These are phyloP conservation scores for Saccharomyces hybrid DNA, from an alignment of 1,139 yeast genomes.

Conservation along the genomic window DNA sequence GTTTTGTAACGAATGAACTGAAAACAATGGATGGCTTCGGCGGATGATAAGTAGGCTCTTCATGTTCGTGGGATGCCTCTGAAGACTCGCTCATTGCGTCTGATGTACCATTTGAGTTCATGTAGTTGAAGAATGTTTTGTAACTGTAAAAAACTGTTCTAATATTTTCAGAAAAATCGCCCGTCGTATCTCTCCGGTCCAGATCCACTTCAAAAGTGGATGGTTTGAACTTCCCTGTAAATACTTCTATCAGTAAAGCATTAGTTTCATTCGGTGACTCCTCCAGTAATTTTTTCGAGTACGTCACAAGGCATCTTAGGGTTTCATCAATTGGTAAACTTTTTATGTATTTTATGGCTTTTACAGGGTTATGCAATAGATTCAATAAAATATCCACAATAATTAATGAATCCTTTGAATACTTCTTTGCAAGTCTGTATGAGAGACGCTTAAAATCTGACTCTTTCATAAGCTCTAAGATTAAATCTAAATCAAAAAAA, in stretches of 20 bases:
- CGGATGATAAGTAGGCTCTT: conserved; percentile 74
- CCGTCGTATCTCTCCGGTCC: conserved; percentile 4
- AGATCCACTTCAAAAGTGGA: conserved; percentile 12
- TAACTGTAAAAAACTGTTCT: conserved; percentile 59
- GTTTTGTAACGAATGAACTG: conserved; percentile 75
- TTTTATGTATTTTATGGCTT: conserved; percentile 60
- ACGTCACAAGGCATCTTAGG: conserved; percentile 58
- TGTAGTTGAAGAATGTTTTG: conserved; percentile 59
- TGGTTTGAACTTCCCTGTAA: conserved; percentile 76
- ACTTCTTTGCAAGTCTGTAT: conserved; percentile 57
- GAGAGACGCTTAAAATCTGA: conserved; percentile 68
- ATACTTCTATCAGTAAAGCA: conserved; percentile 70
- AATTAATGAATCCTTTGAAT: conserved; percentile 60
- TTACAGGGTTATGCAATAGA: conserved; percentile 55
- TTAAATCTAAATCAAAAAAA: conserved; percentile 59
- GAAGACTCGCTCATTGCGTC: conserved; percentile 3
- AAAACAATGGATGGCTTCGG: conserved; percentile 87
- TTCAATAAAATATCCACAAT: conserved; percentile 73
- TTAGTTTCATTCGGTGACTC: conserved; percentile 76
- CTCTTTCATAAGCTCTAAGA: conserved; percentile 69
- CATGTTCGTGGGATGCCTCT: background rate
- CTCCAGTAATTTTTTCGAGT: conserved; percentile 60
- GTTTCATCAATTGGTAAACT: conserved; percentile 74
- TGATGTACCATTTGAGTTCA: conserved; percentile 31
- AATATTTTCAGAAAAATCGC: background rate